A percentile compares a stretch with the other conserved stretches of the same genome.
Evolutionary conservation across 495 filamentous ascomycete genomes (phyloP).

Genomic region (Clohesyomyces aquaticus): DNA sequence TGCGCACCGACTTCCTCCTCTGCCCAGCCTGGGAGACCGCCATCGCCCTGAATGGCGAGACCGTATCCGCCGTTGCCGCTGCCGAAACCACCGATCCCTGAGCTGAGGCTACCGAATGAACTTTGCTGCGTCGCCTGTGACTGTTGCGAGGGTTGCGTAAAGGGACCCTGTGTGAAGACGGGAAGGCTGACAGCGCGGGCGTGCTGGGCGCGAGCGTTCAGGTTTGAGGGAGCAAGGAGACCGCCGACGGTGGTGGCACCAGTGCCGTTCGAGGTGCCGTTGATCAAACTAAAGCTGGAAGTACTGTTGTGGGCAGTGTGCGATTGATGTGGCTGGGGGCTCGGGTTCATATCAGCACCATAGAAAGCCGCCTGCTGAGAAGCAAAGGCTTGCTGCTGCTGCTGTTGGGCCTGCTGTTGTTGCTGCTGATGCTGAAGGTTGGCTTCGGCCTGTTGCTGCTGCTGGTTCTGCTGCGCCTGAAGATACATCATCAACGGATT

Average conservation of each 20-base stretch:
- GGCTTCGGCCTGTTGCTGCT: slow-evolving; percentile 54
- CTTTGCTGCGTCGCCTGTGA: slow-evolving; percentile 47
- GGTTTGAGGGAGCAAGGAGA: slow-evolving; percentile 72
- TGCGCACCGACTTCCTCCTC: slow-evolving; percentile 43
- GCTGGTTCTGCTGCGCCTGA: slow-evolving; percentile 61
- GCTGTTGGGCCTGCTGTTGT: slow-evolving; percentile 52
- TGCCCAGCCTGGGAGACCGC: slow-evolving; percentile 64
- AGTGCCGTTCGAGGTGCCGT: slow-evolving; percentile 50
- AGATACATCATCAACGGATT: slow-evolving; percentile 97
- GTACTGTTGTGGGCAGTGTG: slow-evolving; percentile 59
- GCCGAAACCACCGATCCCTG: slow-evolving; percentile 61
- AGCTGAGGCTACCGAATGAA: slow-evolving; percentile 62
- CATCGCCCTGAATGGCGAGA: slow-evolving; percentile 66
- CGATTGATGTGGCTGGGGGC: slow-evolving; percentile 47
- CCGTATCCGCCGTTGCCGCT: slow-evolving; percentile 59
- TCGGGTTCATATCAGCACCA: slow-evolving; percentile 60
- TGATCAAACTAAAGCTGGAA: slow-evolving; percentile 59
- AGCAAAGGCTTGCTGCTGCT: slow-evolving; percentile 62
- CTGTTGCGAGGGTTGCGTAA: slow-evolving; percentile 53
- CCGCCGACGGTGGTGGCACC: slow-evolving; percentile 72
- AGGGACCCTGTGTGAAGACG: slow-evolving; percentile 66
- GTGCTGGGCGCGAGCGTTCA: slow-evolving; percentile 70
- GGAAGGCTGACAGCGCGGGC: slow-evolving; percentile 84
- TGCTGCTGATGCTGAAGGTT: slow-evolving; percentile 54
- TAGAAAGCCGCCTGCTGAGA: slow-evolving; percentile 66